These are phyloP conservation scores for Aspergillus olivimuriae DNA, from an alignment of 495 filamentous ascomycete species.

Conservation along the genomic window DNA sequence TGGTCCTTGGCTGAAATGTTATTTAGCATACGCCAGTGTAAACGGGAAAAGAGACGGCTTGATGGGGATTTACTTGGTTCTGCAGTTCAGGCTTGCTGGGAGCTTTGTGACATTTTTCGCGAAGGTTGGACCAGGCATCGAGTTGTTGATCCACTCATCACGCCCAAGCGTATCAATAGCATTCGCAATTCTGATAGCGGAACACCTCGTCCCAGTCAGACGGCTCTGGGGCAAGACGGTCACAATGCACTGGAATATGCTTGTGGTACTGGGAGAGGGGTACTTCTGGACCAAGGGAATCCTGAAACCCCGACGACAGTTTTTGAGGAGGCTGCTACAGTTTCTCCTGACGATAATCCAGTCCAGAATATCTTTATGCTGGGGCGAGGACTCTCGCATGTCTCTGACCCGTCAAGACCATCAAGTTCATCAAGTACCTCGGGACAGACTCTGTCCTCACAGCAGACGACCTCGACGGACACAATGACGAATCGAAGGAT, in stretches of 20 bases:
- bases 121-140: constrained; percentile 78
- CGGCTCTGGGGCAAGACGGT: constrained; percentile 55
- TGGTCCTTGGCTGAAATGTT: constrained; percentile 93
- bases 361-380: constrained; percentile 82
- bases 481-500: constrained; percentile 60
- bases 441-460: constrained; percentile 64
- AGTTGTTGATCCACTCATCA: neutral
- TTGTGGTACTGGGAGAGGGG: constrained; percentile 19
- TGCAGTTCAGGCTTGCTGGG: constrained; percentile 90
- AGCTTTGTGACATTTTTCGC: constrained; percentile 87
- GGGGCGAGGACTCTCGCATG: constrained; percentile 46
- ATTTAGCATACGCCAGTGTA: constrained; percentile 83
- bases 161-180: constrained; percentile 32
- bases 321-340: constrained; percentile 74
- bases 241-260: constrained; percentile 25
- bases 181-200: constrained; percentile 79
- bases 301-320: constrained; percentile 91
- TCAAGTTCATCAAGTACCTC: constrained; percentile 66
- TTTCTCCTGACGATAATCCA: constrained; percentile 70
- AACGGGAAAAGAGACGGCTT: constrained; percentile 59
- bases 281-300: constrained; percentile 33
- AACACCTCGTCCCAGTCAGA: constrained; percentile 77
- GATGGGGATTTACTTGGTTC: constrained; percentile 82
- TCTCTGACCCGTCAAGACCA: constrained; percentile 56
- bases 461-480: constrained; percentile 66